Base-by-base conservation (phyloP, 2,329 filamentous ascomycete genomes). In the Dryadomyces quercivorus region DNA sequence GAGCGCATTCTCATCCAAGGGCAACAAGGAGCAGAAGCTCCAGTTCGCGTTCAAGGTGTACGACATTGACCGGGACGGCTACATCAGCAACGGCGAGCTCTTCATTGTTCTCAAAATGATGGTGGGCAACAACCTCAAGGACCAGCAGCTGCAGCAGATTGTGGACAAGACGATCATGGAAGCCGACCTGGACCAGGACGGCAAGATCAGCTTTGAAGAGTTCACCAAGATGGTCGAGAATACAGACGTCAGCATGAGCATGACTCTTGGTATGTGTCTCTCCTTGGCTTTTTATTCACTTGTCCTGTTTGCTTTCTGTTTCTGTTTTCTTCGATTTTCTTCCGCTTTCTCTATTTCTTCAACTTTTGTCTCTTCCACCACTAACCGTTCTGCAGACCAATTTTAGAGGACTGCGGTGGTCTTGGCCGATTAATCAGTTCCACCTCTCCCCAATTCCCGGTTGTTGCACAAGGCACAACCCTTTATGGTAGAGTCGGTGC, bases 91-190 rank as follows among this genome's bases (percentile, higher is more conserved):
- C 71, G 93, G 93, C 64, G 93, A 98, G 76, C 81, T 98, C 52
- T 98, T 97, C 71, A 97, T 98, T 65, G 93, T 98, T 66, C 79
- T 98, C 65, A 98, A 98, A 86, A 98, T 98, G 93, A 98, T 98
- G 93, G 93, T 98, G 52, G 93, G 93, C 57, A 96, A 88, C 75
- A 98, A 98, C 71, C 75, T 98, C 66, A 98, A 98, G 78, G 93
- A 98, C 70, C 89, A 96, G 72, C 93, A 98, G 74, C 74, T 98
- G 68, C 93, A 98, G 75, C 93, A 92, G 81, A 98, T 98, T 68
- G 93, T 98, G 63, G 93, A 98, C 76, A 98, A 98, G 82, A 98
- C 93, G 57, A 97, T 98, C 69, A 97, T 97, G 93, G 93, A 98
- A 75, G 93, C 93, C 50, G 93, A 98, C 71, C 78, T 91, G 63